phyloP scores from a whole-genome alignment of 805 yeast species.

The Candida sanyiensis region DNA sequence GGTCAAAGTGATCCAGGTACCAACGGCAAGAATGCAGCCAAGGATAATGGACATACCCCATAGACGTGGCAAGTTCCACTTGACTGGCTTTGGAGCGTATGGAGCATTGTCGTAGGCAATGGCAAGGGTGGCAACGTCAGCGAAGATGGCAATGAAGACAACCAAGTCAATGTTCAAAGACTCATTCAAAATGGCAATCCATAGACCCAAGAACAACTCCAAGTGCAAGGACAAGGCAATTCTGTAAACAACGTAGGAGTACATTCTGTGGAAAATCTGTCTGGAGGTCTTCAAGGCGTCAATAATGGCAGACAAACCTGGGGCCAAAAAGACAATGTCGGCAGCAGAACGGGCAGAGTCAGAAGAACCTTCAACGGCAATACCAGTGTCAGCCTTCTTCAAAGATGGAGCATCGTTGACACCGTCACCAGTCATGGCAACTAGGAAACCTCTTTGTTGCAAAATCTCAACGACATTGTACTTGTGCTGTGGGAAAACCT shows the following conservation, averaged over 20 bases:
- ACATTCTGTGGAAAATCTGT: constrained; percentile 99
- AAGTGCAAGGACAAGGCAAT: constrained; percentile 92
- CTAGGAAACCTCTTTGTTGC: constrained; percentile 93
- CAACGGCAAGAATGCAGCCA: constrained; percentile 82
- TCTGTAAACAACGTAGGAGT: constrained; percentile 96
- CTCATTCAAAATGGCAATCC: constrained; percentile 91
- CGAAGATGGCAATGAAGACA: constrained; percentile 95
- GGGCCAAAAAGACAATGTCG: constrained; percentile 92
- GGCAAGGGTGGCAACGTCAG: constrained; percentile 95
- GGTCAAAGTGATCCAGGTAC: constrained; percentile 92
- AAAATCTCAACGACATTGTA: constrained; percentile 92
- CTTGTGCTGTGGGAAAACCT: constrained; percentile 97
- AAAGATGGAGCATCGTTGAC: constrained; percentile 97
- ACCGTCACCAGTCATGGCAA: constrained; percentile 99
- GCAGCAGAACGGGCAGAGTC: constrained; percentile 97
- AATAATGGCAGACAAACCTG: constrained; percentile 91
- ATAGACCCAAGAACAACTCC: constrained; percentile 90
- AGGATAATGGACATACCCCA: constrained; percentile 93
- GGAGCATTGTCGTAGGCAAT: constrained; percentile 98
- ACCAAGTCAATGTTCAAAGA: constrained; percentile 84
- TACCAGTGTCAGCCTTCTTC: constrained; percentile 95
- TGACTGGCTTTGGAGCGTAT: constrained; percentile 85
- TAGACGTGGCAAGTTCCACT: constrained; percentile 94
- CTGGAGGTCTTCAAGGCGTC: constrained; percentile 93
- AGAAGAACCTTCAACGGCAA: constrained; percentile 97